Evolutionary conservation across 2,329 filamentous ascomycete genomes (phyloP).

Genomic region (Fusarium duplospermum): DNA sequence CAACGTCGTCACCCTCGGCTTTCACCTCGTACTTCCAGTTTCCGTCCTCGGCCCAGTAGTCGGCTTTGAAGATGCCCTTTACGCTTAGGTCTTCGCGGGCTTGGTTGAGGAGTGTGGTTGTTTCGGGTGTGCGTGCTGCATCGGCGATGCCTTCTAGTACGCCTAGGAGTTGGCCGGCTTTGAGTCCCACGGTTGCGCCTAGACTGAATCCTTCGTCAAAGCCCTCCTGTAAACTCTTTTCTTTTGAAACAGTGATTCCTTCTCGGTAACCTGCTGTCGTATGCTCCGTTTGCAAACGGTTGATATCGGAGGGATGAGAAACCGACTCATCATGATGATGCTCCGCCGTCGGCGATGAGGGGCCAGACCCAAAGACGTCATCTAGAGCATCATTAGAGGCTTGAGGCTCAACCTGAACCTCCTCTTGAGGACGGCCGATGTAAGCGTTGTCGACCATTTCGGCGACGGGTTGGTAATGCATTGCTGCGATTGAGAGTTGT

Average conservation of each 20-base stretch:
- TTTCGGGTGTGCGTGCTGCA: slow-evolving; percentile 53
- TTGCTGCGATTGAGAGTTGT: slow-evolving; percentile 24
- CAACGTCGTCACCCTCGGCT: slow-evolving; percentile 52
- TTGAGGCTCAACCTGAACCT: slow-evolving; percentile 9
- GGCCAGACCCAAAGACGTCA: slow-evolving; percentile 51
- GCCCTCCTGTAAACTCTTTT: slow-evolving; percentile 80
- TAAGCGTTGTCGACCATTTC: slow-evolving; percentile 45
- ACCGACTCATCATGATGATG: slow-evolving; percentile 3
- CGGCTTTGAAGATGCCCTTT: slow-evolving; percentile 69
- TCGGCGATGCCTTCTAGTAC: slow-evolving; percentile 77
- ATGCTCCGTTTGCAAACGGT: slow-evolving; percentile 79
- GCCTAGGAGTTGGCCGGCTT: slow-evolving; percentile 80
- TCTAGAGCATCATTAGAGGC: slow-evolving; percentile 47
- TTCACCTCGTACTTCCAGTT: slow-evolving; percentile 75
- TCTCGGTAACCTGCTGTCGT: slow-evolving; percentile 91
- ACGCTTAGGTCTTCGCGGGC: slow-evolving; percentile 72
- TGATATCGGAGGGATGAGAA: slow-evolving; percentile 71
- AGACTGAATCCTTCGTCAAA: slow-evolving; percentile 93
- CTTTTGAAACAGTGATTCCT: slow-evolving; percentile 82
- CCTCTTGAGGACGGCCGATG: slow-evolving; percentile 34
- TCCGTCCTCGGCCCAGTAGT: slow-evolving; percentile 78
- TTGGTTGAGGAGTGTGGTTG: slow-evolving; percentile 29
- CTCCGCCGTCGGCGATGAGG: slow-evolving; percentile 36
- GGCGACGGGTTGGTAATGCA: slow-evolving; percentile 52
- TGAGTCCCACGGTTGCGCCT: slow-evolving; percentile 82